Base-by-base conservation (phyloP, 2,329 filamentous ascomycete genomes). In the Chaetomiaceae sp. region DNA sequence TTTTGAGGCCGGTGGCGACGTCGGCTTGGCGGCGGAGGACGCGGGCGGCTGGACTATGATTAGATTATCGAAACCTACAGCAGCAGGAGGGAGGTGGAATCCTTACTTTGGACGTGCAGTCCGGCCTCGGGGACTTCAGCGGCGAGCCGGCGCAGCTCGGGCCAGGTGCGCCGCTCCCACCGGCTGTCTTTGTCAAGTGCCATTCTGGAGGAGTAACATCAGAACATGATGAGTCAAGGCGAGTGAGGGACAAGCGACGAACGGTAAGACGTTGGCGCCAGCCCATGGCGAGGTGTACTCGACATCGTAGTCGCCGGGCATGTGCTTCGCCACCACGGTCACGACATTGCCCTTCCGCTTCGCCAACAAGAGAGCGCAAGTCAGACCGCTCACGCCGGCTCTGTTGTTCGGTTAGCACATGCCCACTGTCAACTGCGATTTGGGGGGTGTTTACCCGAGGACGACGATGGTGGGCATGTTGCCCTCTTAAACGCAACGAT, bases 211-310 rank as follows among this genome's bases (percentile, higher is more conserved):
- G n/a, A n/a, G n/a, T n/a, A n/a, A n/a, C n/a, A n/a, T n/a, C n/a
- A n/a, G n/a, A n/a, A n/a, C n/a, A n/a, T n/a, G n/a, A n/a, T n/a
- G n/a, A n/a, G n/a, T n/a, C n/a, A n/a, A n/a, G n/a, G n/a, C n/a
- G 29, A 24, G 19, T 48, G 46, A n/a, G n/a, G 18, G 49, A 38
- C 6, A 19, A n/a, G 12, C 3, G 11, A 71, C 81, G 51, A 58
- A 86, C 82, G 85, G 88, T 49, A 84, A 64, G 59, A 81, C 83
- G 60, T 93, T 91, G 51, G 88, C 88, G 12, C 88, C 88, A 3
- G 88, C 88, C 85, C 87, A 94, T 1, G 88, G 88, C 6, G 87
- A 94, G 1, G 87, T 83, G 64, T 95, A 96, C 71, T 94, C 85
- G 56, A 90, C 84, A 55, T 91, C 86, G 65, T 91, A 93, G 69